Conservation (phyloP, 345 rosid genomes). For the Murraya paniculata region DNA sequence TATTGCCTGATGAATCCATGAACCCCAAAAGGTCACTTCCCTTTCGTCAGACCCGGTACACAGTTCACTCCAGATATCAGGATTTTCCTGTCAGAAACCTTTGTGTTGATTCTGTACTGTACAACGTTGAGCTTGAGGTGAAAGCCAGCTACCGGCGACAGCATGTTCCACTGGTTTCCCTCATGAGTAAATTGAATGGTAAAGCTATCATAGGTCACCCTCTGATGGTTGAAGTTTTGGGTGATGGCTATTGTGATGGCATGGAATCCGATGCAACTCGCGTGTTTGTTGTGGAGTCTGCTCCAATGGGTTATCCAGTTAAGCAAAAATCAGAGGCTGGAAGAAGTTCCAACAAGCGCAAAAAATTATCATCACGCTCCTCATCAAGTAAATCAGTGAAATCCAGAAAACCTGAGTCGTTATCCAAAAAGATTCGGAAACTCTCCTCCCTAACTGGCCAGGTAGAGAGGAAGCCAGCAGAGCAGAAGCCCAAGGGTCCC, state of each 20-base stretch:
- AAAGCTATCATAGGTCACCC: constrained; percentile 92
- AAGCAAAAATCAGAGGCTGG: constrained; percentile 27
- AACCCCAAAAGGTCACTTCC: constrained; percentile 56
- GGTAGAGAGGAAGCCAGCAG: constrained; percentile 33
- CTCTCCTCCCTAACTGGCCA: constrained; percentile 74
- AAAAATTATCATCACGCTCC: constrained; percentile 11
- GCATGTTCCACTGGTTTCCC: constrained; percentile 86
- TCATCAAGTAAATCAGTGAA: constrained; percentile 28
- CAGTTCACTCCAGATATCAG: constrained; percentile 44
- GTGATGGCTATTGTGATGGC: constrained; percentile 33
- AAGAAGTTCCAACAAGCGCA: constrained; percentile 35
- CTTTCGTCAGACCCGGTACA: constrained; percentile 55
- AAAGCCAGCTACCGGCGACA: constrained; percentile 61
- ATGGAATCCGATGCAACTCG: constrained; percentile 19
- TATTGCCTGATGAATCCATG: constrained; percentile 31
- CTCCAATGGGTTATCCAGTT: constrained; percentile 21
- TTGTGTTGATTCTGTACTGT: constrained; percentile 37
- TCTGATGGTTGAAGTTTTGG: constrained; percentile 53
- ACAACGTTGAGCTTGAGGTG: constrained; percentile 74
- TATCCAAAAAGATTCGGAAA: constrained; percentile 70
- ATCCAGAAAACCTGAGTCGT: constrained; percentile 43
- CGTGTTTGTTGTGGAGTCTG: constrained; percentile 1
- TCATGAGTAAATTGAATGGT: constrained; percentile 75
- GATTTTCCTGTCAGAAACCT: constrained; percentile 39
- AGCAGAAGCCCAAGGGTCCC: constrained; percentile 57